Base-by-base conservation (phyloP, 257 asterid species). In the Solanum gracilifrons region DNA sequence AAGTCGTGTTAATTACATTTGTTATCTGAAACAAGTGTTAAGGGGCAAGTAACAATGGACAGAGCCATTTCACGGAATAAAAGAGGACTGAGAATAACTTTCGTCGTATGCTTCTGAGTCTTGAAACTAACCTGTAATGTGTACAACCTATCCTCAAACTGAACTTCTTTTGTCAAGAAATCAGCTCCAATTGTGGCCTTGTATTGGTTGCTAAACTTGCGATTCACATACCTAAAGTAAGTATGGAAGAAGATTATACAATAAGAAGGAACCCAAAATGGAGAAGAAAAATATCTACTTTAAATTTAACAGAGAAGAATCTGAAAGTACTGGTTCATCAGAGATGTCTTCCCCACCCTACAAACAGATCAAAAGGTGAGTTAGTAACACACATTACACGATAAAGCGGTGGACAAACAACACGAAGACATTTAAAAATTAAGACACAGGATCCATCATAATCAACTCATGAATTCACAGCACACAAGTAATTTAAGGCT, bases 291-390 rank as follows among this genome's bases (percentile, higher is more conserved):
- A 68, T 62, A 43, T 83, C 13, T 18, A 80, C 41, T 80, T 80
- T 18, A 80, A 80, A 80, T 29, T 48, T 64, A 80, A 80, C 10
- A 80, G 41, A 71, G 80, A 71, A 18, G 66, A 68, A 85, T 85
- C 13, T 5, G 55, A 25, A 13, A 71, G 20, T 92, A 92, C 93
- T 92, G 94, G 87, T 92, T 92, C 94, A 90, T 92, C 84, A 92
- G 85, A 83, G 94, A 92, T n/a, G 94, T 92, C 90, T 92, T 92
- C 76, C 94, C 94, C 73, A 92, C 94, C 94, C 94, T 92, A 72
- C 83, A 58, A 85, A 88, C 10, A 1, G 41, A 83, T 32, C 32
- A 87, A 76, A 85, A 68, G 12, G 66, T 66, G 62, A 25, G 80
- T 39, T 66, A 66, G 23, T 27, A 9, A 85, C 3, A n/a, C 51